phyloP scores from a whole-genome alignment of 805 yeast species.

The Debaryomyces tyrocola region DNA sequence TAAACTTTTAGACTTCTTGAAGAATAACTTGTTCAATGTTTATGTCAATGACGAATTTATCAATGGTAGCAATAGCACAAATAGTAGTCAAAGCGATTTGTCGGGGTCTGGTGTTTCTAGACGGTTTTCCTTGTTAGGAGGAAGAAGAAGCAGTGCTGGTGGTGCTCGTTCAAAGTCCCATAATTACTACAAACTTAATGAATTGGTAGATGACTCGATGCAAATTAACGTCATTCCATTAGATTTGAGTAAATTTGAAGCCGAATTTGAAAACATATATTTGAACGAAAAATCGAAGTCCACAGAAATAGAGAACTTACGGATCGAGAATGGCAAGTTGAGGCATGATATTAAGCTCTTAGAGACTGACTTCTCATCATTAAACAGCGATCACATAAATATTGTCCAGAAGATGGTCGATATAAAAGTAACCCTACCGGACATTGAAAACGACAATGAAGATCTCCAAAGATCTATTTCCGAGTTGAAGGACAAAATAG shows the following conservation, averaged over 20 bases:
- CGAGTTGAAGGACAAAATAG: slow-evolving; percentile 25
- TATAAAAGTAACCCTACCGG: slow-evolving; percentile 73
- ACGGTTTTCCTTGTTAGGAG: slow-evolving; percentile 25
- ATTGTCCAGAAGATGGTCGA: slow-evolving; percentile 86
- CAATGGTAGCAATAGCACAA: slow-evolving; percentile 9
- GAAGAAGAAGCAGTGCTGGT: slow-evolving; percentile 14
- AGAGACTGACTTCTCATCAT: slow-evolving; percentile 64
- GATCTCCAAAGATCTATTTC: slow-evolving; percentile 52
- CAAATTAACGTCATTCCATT: slow-evolving; percentile 70
- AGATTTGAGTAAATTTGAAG: slow-evolving; percentile 65
- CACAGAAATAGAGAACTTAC: slow-evolving; percentile 57
- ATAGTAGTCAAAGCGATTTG: slow-evolving; percentile 1
- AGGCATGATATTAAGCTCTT: slow-evolving; percentile 71
- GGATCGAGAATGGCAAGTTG: slow-evolving; percentile 67
- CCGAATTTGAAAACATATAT: slow-evolving; percentile 76
- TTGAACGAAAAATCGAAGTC: slow-evolving; percentile 63
- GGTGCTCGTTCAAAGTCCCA: slow-evolving; percentile 3
- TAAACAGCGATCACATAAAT: slow-evolving; percentile 81
- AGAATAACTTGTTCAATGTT: slow-evolving; percentile 73
- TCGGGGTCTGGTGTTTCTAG: slow-evolving; percentile 12
- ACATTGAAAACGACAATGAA: slow-evolving; percentile 69
- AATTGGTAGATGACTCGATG: slow-evolving; percentile 78
- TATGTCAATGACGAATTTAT: slow-evolving; percentile 51
- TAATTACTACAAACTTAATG: slow-evolving; percentile 62
- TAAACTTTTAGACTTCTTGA: slow-evolving; percentile 69